These are phyloP conservation scores for Geotrichum cucujoidarum DNA, from an alignment of 1,139 yeast species.

Conservation along the genomic window DNA sequence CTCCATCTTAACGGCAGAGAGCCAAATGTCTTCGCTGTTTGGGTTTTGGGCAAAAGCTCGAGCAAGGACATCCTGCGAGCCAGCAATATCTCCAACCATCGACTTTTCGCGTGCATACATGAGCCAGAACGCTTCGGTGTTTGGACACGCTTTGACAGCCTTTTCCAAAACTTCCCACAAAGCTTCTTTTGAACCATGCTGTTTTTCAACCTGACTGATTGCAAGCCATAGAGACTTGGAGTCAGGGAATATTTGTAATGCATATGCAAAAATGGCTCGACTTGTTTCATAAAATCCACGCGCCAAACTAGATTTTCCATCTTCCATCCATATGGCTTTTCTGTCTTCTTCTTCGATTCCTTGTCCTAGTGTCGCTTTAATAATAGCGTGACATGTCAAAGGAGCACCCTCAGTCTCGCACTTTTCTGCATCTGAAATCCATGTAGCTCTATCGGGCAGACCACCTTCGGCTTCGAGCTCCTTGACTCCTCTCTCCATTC, in stretches of 20 bases:
- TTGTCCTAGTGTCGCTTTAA: conserved; percentile 33
- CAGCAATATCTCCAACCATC: conserved; percentile 45
- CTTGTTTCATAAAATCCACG: conserved; percentile 40
- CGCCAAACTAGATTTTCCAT: conserved; percentile 35
- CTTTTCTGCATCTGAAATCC: conserved; percentile 47
- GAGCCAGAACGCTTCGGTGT: conserved; percentile 49
- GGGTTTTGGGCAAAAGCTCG: conserved; percentile 46
- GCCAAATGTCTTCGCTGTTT: conserved; percentile 55
- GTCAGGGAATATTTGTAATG: conserved; percentile 47
- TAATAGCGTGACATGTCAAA: conserved; percentile 36
- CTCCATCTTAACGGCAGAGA: conserved; percentile 66
- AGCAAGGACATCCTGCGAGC: conserved; percentile 52
- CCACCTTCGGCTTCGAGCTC: conserved; percentile 38
- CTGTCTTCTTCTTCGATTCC: conserved; percentile 34
- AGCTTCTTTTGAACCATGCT: conserved; percentile 31
- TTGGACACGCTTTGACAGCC: conserved; percentile 48
- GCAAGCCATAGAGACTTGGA: conserved; percentile 53
- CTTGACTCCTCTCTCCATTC: conserved; percentile 52
- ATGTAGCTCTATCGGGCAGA: conserved; percentile 38
- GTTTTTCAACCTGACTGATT: conserved; percentile 46
- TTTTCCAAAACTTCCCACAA: conserved; percentile 50
- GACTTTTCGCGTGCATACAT: conserved; percentile 72
- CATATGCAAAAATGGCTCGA: conserved; percentile 46
- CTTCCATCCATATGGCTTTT: conserved; percentile 35
- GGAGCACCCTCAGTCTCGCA: conserved; percentile 37